These are phyloP conservation scores for Chlorella vulgaris DNA, from an alignment of 139 green algal genomes.

Conservation along the genomic window DNA sequence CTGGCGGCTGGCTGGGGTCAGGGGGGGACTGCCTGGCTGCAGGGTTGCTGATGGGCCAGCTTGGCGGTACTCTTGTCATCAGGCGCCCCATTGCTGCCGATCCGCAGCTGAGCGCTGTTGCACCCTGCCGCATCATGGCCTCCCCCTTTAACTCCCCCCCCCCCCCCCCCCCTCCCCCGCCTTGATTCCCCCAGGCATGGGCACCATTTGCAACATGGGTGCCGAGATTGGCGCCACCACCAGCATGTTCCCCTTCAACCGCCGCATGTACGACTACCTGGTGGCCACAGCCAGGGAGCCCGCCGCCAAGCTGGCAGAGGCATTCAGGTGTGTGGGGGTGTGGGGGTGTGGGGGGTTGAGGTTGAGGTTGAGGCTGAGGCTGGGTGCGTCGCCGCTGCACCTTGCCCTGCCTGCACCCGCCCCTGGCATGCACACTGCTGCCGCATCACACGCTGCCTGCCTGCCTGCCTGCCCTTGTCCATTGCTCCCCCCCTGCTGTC, in stretches of 20 bases:
- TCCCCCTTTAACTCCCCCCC: not conserved
- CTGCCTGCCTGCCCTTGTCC: not conserved
- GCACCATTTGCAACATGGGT: slow-evolving; percentile 98
- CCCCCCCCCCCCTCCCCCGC: not conserved
- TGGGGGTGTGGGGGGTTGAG: not conserved
- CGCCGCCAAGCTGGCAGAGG: slow-evolving; percentile 76
- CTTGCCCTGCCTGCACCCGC: too few species aligned
- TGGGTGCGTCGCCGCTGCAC: too few species aligned
- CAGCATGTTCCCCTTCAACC: slow-evolving; percentile 96
- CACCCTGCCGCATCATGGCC: not conserved
- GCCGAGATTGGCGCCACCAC: slow-evolving; percentile 97
- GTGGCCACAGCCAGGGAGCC: slow-evolving; percentile 73
- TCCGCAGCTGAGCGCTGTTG: not conserved
- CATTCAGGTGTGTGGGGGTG: slow-evolving; percentile 67
- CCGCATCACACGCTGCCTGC: not conserved
- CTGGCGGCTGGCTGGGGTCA: not conserved
- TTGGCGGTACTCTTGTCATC: too few species aligned
- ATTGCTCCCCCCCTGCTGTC: not conserved
- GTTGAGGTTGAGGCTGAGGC: too few species aligned
- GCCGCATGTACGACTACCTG: slow-evolving; percentile 91
- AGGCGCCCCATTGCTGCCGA: too few species aligned
- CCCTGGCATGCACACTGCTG: not conserved
- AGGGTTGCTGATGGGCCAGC: not conserved
- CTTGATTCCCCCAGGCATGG: slow-evolving; percentile 64
- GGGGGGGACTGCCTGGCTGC: slow-evolving; percentile 36